These are phyloP conservation scores for Barbatosphaeria neglecta DNA, from an alignment of 495 filamentous ascomycete species.

Conservation along the genomic window DNA sequence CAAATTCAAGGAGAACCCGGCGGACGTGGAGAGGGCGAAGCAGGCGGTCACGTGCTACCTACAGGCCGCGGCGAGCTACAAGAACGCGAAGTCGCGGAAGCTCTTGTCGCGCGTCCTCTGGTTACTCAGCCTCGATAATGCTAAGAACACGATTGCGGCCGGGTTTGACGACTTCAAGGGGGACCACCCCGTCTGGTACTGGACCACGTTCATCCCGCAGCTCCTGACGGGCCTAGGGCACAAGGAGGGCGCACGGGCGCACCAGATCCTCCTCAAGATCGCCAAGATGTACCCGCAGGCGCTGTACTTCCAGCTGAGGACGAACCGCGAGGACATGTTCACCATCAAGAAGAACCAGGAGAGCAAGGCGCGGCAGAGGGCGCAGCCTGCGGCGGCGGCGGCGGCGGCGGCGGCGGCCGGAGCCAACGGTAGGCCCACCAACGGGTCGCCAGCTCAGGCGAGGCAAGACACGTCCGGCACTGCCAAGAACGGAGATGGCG, in stretches of 20 bases:
- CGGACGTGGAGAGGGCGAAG: conserved; percentile 65
- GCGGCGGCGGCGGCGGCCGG: too few relatives aligned
- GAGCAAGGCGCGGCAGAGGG: conserved; percentile 45
- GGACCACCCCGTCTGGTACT: conserved; percentile 95
- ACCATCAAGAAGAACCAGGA: conserved; percentile 83
- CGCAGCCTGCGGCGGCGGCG: conserved; percentile 26
- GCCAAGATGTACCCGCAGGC: conserved; percentile 91
- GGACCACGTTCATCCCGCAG: conserved; percentile 98
- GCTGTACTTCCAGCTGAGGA: conserved; percentile 86
- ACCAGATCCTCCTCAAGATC: conserved; percentile 77
- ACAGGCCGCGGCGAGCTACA: conserved; percentile 89
- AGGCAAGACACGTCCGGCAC: conserved; percentile 32
- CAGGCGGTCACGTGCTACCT: conserved; percentile 93
- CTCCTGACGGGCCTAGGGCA: conserved; percentile 79
- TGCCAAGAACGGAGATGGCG: conserved; percentile 5
- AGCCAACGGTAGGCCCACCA: conserved; percentile 24
- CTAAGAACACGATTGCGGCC: conserved; percentile 62
- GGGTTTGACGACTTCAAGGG: conserved; percentile 92
- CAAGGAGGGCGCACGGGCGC: conserved; percentile 77
- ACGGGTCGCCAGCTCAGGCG: conserved; percentile 25
- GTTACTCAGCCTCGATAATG: conserved; percentile 88
- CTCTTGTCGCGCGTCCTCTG: conserved; percentile 90
- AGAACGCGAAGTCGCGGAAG: conserved; percentile 93
- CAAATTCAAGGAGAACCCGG: conserved; percentile 80
- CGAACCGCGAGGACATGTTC: conserved; percentile 88